A percentile compares a stretch with the other conserved stretches of the same genome.
Conservation (phyloP, 345 rosid species). For the Limnanthes douglasii region DNA sequence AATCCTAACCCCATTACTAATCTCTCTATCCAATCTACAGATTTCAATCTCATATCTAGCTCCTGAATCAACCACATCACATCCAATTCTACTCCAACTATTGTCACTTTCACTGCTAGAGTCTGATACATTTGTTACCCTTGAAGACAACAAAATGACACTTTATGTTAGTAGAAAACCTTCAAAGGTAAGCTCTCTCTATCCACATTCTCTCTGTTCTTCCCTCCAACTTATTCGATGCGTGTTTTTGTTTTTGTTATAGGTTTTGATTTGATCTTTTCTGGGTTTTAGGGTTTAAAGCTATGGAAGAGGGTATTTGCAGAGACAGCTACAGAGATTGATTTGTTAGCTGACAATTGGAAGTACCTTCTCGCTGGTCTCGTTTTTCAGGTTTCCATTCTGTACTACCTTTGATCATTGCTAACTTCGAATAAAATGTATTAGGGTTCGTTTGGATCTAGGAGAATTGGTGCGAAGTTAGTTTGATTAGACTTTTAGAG, state of each 20-base stretch:
- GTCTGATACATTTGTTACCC: too few relatives aligned
- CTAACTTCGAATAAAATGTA: too few relatives aligned
- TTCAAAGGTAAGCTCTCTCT: slow-evolving; percentile 43
- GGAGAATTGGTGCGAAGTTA: too few relatives aligned
- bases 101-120: too few relatives aligned
- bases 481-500: too few relatives aligned
- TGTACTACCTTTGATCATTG: too few relatives aligned
- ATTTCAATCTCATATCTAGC: too few relatives aligned
- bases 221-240: slow-evolving; percentile 6
- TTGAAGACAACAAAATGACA: slow-evolving; percentile 60
- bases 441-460: too few relatives aligned
- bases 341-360: slow-evolving; percentile 80
- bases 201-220: not conserved
- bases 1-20: too few relatives aligned
- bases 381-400: slow-evolving; percentile 56
- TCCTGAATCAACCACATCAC: too few relatives aligned
- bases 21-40: too few relatives aligned
- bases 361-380: slow-evolving; percentile 75
- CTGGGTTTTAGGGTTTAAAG: slow-evolving; percentile 31
- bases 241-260: not conserved
- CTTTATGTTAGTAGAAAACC: slow-evolving; percentile 96
- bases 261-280: not conserved
- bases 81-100: too few relatives aligned
- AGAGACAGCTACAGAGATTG: slow-evolving; percentile 70
- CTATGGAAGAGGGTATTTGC: slow-evolving; percentile 93